These are phyloP conservation scores for Cryomyces antarcticus DNA, from an alignment of 495 filamentous ascomycete genomes.

Conservation along the genomic window DNA sequence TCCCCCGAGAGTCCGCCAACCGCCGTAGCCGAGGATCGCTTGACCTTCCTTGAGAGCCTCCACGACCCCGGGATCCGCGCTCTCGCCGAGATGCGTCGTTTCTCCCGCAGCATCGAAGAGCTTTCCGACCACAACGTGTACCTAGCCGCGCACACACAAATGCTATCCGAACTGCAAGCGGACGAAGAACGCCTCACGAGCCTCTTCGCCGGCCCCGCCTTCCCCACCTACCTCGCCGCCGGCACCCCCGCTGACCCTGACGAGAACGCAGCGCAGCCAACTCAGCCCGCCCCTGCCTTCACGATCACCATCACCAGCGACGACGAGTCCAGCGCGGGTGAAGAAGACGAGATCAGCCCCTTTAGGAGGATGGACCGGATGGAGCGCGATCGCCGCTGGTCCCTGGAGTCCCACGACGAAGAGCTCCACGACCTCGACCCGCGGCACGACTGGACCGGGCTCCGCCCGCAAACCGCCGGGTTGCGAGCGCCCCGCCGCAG, in stretches of 20 bases:
- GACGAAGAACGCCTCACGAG: not conserved
- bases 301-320: not conserved
- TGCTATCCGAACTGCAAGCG: not conserved
- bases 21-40: constrained; percentile 1
- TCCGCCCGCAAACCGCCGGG: too few relatives aligned
- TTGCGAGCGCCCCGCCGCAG: constrained; percentile 1
- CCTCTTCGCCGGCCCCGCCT: not conserved
- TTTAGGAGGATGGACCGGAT: not conserved
- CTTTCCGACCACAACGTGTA: not conserved
- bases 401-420: constrained; percentile 9
- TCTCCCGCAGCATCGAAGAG: not conserved
- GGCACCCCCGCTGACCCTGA: not conserved
- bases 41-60: constrained; percentile 14
- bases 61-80: constrained; percentile 9
- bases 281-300: not conserved
- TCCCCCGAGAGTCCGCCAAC: constrained; percentile 2
- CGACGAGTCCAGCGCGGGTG: not conserved
- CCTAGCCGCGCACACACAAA: not conserved
- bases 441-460: not conserved
- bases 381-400: not conserved
- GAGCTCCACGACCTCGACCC: constrained; percentile 12
- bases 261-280: not conserved
- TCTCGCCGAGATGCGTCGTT: too few relatives aligned
- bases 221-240: not conserved
- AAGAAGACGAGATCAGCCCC: not conserved